Conservation (phyloP, 805 yeast species). For the Ogataea pini region DNA sequence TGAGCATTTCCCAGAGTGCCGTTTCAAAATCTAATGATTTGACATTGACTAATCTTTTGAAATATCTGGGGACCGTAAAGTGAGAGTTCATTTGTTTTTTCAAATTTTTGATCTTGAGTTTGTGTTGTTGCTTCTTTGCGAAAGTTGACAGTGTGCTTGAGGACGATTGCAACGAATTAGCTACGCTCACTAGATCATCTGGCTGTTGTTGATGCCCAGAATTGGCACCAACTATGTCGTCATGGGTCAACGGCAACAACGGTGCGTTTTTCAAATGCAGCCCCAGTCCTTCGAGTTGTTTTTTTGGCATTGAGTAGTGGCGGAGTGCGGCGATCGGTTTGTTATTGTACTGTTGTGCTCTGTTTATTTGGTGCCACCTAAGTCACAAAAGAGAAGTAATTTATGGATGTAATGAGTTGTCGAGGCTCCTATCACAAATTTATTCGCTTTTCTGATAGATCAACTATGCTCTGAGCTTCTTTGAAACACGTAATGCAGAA, state of each 20-base stretch:
- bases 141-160: constrained; percentile 27
- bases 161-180: constrained; percentile 29
- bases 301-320: constrained; percentile 18
- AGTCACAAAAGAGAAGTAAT: background rate
- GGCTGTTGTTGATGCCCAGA: constrained; percentile 10
- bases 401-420: no score
- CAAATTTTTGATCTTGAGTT: constrained; percentile 22
- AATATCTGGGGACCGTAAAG: constrained; percentile 32
- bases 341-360: background rate
- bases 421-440: no score
- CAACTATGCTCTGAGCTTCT: background rate
- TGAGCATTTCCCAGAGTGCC: constrained; percentile 86
- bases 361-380: constrained; percentile 1
- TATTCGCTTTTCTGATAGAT: background rate
- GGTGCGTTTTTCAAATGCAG: constrained; percentile 19
- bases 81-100: constrained; percentile 21
- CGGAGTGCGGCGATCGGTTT: background rate
- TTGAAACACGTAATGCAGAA: background rate
- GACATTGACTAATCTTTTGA: constrained; percentile 59
- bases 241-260: constrained; percentile 26
- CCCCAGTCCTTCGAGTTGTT: constrained; percentile 25
- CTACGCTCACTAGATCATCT: constrained; percentile 29
- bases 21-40: constrained; percentile 88
- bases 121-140: constrained; percentile 30
- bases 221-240: constrained; percentile 20